Base-by-base conservation (phyloP, 495 filamentous ascomycete species). In the Talaromyces trachyspermus region DNA sequence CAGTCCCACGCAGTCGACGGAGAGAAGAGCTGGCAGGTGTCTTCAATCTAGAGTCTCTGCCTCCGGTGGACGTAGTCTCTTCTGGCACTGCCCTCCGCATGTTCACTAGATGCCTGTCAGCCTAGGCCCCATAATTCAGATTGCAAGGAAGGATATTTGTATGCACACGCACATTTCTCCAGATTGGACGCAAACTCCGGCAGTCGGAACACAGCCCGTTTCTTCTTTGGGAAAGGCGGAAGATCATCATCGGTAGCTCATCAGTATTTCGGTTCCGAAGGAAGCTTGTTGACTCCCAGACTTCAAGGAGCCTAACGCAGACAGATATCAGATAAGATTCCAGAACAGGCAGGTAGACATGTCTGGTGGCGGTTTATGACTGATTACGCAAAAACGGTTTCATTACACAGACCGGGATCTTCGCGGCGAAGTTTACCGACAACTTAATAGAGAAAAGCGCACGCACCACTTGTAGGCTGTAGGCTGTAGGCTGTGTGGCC, bases 281-380 rank as follows among this genome's bases (percentile, higher is more conserved):
- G 35, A 37, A 17, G 32, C n/a, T 2, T 38, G 35, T 22, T n/a
- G n/a, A n/a, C n/a, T n/a, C n/a, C n/a, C n/a, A n/a, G n/a, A n/a
- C n/a, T n/a, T n/a, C n/a, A n/a, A n/a, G n/a, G n/a, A n/a, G n/a
- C n/a, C n/a, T n/a, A n/a, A n/a, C n/a, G n/a, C n/a, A n/a, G n/a
- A n/a, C n/a, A n/a, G n/a, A n/a, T n/a, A n/a, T n/a, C n/a, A n/a
- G n/a, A n/a, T n/a, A n/a, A 24, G 15, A 46, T 46, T 9, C 44
- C 44, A 23, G 30, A 46, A 46, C 37, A 46, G 44, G 44, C 44
- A 46, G 37, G 29, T 46, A 46, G 35, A 46, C 44, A 46, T 46
- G 37, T 46, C 27, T 33, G 44, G 44, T 46, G 44, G 44, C 44
- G 44, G 19, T 27, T 42, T 43, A 18, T 33, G 25, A 32, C 42